Evolutionary conservation across 345 rosid species (phyloP), one percentile per base, ranked within the genome.

Genomic region (Linum usitatissimum): DNA sequence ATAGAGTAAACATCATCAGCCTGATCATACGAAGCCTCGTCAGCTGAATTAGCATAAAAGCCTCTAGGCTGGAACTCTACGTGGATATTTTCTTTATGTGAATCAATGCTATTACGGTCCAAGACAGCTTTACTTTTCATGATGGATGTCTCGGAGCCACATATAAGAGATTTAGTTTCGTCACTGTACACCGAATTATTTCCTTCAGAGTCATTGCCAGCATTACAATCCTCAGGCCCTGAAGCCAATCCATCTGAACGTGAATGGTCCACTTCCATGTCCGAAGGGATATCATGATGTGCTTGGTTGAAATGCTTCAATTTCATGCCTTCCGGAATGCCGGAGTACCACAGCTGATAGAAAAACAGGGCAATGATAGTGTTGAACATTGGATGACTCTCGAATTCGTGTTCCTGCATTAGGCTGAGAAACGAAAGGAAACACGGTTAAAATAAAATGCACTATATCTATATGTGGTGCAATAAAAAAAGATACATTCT

Each of bases 131-230:
- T 83, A 53, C 72, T 69, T 55, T 81, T 79, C 88, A 79, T 77
- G 73, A 91, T 80, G n/a, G 97, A 88, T 18, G 88, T 45, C 51
- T 77, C 83, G 31, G 97, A 84, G 61, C 67, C 74, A 61, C 60
- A 57, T 57, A 63, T 75, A 18, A 55, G 63, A 51, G 70, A 75
- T 64, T 63, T 73, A 17, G 79, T 70, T 34, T 75, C 75, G 58
- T 65, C 60, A 64, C 72, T 70, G 67, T 63, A 65, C 65, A 64
- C 40, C 0, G 77, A 55, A 74, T 72, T 69, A 63, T 63, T 68
- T 45, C 63, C 71, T 56, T 62, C 80, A 28, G 75, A 57, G 68
- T 58, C 2, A 2, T 23, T 58, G 64, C 70, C 76, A 36, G 45
- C 66, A 63, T 55, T 55, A 64, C 61, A 58, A 64, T 58, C 28